Conservation (phyloP, 2,329 filamentous ascomycete species). For the Monosporascus sp. region DNA sequence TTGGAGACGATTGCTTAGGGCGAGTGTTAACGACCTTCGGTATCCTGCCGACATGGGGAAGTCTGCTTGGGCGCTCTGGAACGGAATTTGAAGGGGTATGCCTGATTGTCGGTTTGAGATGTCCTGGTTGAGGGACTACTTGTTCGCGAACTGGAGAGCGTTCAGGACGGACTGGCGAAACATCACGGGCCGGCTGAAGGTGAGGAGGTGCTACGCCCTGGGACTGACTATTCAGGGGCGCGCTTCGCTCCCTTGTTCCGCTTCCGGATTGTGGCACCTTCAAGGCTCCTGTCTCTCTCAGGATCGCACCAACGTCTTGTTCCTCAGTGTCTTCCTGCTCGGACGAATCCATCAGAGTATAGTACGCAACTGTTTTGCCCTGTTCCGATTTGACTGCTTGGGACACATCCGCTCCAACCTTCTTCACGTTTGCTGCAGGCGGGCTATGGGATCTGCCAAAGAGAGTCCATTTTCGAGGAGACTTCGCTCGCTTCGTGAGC, state of each 20-base stretch:
- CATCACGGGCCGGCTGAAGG: neutral
- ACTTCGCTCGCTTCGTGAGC: constrained; percentile 48
- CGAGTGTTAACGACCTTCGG: constrained; percentile 72
- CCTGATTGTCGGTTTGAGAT: neutral
- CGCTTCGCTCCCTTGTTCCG: constrained; percentile 7
- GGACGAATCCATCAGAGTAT: constrained; percentile 57
- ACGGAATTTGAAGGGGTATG: constrained; percentile 3
- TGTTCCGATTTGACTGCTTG: constrained; percentile 45
- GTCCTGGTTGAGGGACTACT: neutral
- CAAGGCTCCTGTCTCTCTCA: constrained; percentile 44
- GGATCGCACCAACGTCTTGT: constrained; percentile 41
- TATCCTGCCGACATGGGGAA: constrained; percentile 81
- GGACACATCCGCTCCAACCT: constrained; percentile 35
- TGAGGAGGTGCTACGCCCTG: neutral
- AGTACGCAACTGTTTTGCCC: constrained; percentile 53
- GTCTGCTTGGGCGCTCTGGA: constrained; percentile 50
- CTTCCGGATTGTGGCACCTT: constrained; percentile 6
- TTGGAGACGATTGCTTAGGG: constrained; percentile 62
- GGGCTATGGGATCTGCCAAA: constrained; percentile 52
- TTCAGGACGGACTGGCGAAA: neutral
- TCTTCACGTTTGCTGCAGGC: constrained; percentile 29
- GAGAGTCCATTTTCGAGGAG: constrained; percentile 59
- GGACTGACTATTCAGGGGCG: constrained; percentile 12
- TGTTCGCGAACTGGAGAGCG: neutral
- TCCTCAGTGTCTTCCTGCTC: constrained; percentile 43